Evolutionary conservation across 2,329 filamentous ascomycete genomes (phyloP).

Genomic region (Stagonosporopsis cucurbitacearum): DNA sequence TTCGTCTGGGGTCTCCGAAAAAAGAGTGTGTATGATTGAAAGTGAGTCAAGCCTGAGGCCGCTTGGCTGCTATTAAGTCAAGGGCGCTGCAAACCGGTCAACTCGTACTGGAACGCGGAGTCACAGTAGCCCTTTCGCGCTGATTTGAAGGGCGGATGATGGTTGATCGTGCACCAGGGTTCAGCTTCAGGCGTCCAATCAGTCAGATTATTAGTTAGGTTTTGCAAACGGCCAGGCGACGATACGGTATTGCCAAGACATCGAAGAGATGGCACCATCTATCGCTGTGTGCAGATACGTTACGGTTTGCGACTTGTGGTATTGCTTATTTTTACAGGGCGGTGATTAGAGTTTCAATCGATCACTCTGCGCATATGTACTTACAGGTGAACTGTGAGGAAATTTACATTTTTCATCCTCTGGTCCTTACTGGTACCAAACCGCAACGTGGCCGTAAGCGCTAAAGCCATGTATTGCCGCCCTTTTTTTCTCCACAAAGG

Average conservation of each 20-base stretch:
- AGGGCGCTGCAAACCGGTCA: conserved; percentile 20
- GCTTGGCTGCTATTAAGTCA: conserved; percentile 29
- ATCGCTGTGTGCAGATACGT: not conserved
- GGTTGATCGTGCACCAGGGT: conserved; percentile 8
- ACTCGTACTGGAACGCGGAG: not conserved
- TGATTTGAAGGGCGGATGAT: conserved; percentile 14
- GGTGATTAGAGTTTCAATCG: too few relatives aligned
- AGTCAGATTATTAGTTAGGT: conserved; percentile 8
- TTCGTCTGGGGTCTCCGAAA: conserved; percentile 26
- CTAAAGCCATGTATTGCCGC: conserved; percentile 7
- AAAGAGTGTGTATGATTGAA: conserved; percentile 36
- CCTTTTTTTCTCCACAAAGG: conserved; percentile 18
- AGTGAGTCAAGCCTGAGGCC: conserved; percentile 43
- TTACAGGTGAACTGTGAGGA: not conserved
- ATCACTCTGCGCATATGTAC: not conserved
- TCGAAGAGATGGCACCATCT: not conserved
- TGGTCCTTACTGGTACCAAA: not conserved
- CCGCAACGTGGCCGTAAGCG: not conserved
- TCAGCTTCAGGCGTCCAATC: conserved; percentile 10
- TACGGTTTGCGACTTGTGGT: not conserved
- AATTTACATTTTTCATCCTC: not conserved
- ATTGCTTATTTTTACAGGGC: too few relatives aligned
- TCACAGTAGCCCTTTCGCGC: conserved; percentile 18
- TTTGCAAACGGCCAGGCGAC: not conserved
- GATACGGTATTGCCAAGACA: conserved; percentile 1